Evolutionary conservation across 2,329 filamentous ascomycete genomes (phyloP), one percentile per base, ranked within the genome.

Genomic region (Cladosporium austrohemisphaericum): DNA sequence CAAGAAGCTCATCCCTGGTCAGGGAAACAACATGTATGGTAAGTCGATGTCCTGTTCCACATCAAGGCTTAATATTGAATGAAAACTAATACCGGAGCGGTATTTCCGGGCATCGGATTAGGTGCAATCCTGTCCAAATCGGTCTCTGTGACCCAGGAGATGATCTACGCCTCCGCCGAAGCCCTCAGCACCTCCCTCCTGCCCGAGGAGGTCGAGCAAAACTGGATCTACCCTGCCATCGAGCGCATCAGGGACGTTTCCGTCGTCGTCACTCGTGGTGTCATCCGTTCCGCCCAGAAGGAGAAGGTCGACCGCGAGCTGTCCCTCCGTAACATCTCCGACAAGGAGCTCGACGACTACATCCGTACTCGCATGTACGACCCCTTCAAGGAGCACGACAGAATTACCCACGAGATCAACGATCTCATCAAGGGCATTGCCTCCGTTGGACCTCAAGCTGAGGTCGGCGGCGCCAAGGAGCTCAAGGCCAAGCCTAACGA

Each of bases 31-130:
- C 75, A 85, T 86, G 75, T n/a, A n/a, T 41, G 38, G 48, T 60
- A 56, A 20, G 44, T 28, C 22, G n/a, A n/a, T n/a, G n/a, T n/a
- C n/a, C n/a, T n/a, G n/a, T n/a, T n/a, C n/a, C n/a, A n/a, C n/a
- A n/a, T n/a, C n/a, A n/a, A n/a, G n/a, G n/a, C n/a, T n/a, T n/a
- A n/a, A n/a, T n/a, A n/a, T 31, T 31, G 22, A 13, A 38, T 13
- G 13, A 7, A 22, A 20, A 28, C 23, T 41, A 41, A 41, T 19
- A 43, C 43, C n/a, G 26, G 11, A 37, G 32, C 13, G 55, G 88
- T 98, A 54, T 98, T 98, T 83, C 93, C 93, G 0, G 93, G 92
- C 63, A 86, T 97, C 52, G 93, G 93, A 50, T 83, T 97, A 23
- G 93, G 91, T 53, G 87, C 92, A 57, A 96, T 97, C 65, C 80